Base-by-base conservation (phyloP, 2,329 filamentous ascomycete genomes). In the Sclerotinia sclerotiorum region DNA sequence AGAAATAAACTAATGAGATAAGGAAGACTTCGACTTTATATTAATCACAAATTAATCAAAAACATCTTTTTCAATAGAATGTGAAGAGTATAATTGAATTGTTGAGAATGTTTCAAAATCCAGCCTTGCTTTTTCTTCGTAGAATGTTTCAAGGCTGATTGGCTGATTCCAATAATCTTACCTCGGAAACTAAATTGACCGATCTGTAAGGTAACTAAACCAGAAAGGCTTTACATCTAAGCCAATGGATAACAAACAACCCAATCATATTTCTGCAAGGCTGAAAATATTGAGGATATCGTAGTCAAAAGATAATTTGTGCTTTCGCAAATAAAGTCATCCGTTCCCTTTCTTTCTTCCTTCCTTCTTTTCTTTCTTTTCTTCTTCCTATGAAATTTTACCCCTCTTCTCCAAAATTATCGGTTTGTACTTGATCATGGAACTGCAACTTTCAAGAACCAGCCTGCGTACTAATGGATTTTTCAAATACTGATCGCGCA, bases 401-500 rank as follows among this genome's bases (percentile, higher is more conserved):
- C 5, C 55, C n/a, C 10, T 27, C 27, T 49, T 24, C 2, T n/a
- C 15, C 19, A 19, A 24, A 42, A n/a, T 10, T 39, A n/a, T 42
- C 35, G 13, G 15, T 13, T 19, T 24, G 1, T 24, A n/a, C 21
- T 32, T 68, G 60, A 68, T 29, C 29, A 68, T 68, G 67, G 57
- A 64, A 65, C 21, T 39, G 11, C 58, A 65, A 44, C 42, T 19
- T 10, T 57, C 17, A 15, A 65, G 29, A 24, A 51, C 27, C 39
- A 52, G 27, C 49, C 35, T 24, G 65, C 32, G 24, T 60, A 32
- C 49, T 68, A 52, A 68, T 68, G 67, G 67, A 68, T 62, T 48
- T 49, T 42, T 52, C 49, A 63, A 49, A 65, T 29, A 51, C 42
- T 57, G 49, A 68, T 68, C 39, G 44, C 44, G 67, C 52, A 21